A percentile compares a stretch with the other conserved stretches of the same genome.
phyloP scores from a whole-genome alignment of 768 basidiomycete species.

The Naganishia antarctica region DNA sequence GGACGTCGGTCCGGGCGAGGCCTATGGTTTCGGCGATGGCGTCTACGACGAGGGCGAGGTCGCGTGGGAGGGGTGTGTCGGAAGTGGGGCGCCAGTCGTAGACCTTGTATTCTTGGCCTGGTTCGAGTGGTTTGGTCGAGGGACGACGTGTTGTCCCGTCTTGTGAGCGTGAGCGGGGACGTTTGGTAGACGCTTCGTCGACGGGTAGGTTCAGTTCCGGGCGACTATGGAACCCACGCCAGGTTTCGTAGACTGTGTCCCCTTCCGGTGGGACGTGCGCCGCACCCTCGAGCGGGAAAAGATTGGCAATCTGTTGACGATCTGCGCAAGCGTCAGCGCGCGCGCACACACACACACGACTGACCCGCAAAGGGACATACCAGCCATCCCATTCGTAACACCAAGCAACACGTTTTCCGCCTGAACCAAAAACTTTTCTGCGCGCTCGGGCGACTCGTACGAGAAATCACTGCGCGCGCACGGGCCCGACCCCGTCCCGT shows the following conservation, averaged over 20 bases:
- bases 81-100: conserved; percentile 3
- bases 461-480: conserved; percentile 26
- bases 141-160: background rate
- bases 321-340: background rate
- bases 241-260: background rate
- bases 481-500: background rate
- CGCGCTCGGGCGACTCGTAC: background rate
- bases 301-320: background rate
- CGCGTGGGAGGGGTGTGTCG: background rate
- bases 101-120: background rate
- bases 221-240: conserved; percentile 7
- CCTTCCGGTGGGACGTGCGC: background rate
- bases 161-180: background rate
- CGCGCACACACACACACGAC: background rate
- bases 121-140: background rate
- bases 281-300: background rate
- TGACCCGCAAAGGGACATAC: background rate
- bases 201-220: conserved; percentile 1
- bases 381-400: background rate
- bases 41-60: conserved; percentile 9
- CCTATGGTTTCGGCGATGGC: background rate
- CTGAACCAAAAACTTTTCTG: conserved; percentile 20
- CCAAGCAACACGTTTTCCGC: conserved; percentile 20
- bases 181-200: background rate
- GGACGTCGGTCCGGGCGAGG: background rate